These are phyloP conservation scores for Leptographium wingfieldii DNA, from an alignment of 2,329 filamentous ascomycete species.

Conservation along the genomic window DNA sequence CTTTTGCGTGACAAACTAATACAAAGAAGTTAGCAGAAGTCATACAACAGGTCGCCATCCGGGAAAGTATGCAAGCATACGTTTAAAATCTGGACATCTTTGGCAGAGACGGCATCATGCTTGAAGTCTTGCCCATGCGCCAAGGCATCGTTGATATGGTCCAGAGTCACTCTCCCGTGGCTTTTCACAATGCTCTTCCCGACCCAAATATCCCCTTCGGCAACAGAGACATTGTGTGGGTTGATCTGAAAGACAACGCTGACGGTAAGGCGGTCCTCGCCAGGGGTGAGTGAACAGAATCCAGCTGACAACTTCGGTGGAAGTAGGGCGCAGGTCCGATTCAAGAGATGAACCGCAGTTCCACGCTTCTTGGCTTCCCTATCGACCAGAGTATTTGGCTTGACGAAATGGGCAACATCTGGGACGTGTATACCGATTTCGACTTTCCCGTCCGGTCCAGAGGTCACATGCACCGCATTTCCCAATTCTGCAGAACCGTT, in stretches of 20 bases:
- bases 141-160: slow-evolving; percentile 75
- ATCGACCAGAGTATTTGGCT: slow-evolving; percentile 88
- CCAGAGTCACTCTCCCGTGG: slow-evolving; percentile 69
- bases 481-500: slow-evolving; percentile 80
- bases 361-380: slow-evolving; percentile 96
- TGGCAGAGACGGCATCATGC: slow-evolving; percentile 52
- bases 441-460: slow-evolving; percentile 68
- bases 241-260: slow-evolving; percentile 91
- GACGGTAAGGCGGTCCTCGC: slow-evolving; percentile 80
- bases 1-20: slow-evolving; percentile 65
- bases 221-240: slow-evolving; percentile 61
- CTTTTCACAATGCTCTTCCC: slow-evolving; percentile 92
- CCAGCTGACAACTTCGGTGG: slow-evolving; percentile 76
- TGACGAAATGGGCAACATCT: slow-evolving; percentile 94
- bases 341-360: slow-evolving; percentile 88
- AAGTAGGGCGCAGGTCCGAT: slow-evolving; percentile 76
- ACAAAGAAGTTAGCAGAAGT: slow-evolving; percentile 14
- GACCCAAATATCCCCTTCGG: slow-evolving; percentile 84
- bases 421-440: slow-evolving; percentile 93
- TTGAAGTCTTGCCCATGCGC: slow-evolving; percentile 48
- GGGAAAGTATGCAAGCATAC: slow-evolving; percentile 28
- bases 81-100: slow-evolving; percentile 71
- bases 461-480: slow-evolving; percentile 86
- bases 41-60: neutral
- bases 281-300: slow-evolving; percentile 74